Percentiles rank a stretch among this genome's conserved stretches.
Evolutionary conservation across 371 early-diverging fungal genomes (phyloP).

Genomic region (Dipsacomyces acuminosporus): DNA sequence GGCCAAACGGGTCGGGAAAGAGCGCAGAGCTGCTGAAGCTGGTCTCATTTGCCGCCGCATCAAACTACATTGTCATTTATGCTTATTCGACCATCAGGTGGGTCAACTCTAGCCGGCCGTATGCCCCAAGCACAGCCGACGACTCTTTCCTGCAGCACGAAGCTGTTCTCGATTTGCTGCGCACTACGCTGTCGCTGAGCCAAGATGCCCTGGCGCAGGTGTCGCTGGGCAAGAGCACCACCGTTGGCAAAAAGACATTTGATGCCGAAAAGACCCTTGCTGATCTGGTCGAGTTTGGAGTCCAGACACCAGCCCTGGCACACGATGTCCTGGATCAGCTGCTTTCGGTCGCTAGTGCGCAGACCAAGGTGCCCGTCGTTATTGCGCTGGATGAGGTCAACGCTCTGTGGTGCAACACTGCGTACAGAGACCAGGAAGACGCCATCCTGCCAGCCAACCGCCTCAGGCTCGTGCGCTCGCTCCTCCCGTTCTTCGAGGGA

Average conservation of each 20-base stretch:
- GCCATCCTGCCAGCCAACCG: constrained; percentile 21
- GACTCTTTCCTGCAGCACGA: constrained; percentile 32
- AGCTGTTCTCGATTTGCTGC: constrained; percentile 22
- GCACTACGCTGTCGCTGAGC: constrained; percentile 16
- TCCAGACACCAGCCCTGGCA: constrained; percentile 32
- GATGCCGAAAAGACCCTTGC: constrained; percentile 22
- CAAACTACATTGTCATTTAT: constrained; percentile 35
- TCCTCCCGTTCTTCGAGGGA: constrained; percentile 43
- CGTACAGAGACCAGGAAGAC: constrained; percentile 42
- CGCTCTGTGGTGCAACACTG: constrained; percentile 33
- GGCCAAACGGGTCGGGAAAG: constrained; percentile 35
- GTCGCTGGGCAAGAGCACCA: constrained; percentile 25
- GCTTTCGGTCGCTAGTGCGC: constrained; percentile 28
- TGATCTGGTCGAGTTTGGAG: constrained; percentile 23
- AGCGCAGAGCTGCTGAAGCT: constrained; percentile 44
- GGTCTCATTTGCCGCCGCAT: constrained; percentile 28
- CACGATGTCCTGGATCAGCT: constrained; percentile 37
- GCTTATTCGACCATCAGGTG: constrained; percentile 24
- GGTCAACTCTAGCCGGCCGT: constrained; percentile 46
- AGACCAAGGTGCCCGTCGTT: constrained; percentile 40
- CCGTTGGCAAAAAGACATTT: constrained; percentile 28
- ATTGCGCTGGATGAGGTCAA: constrained; percentile 46
- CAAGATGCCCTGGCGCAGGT: constrained; percentile 22
- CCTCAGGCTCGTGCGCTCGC: constrained; percentile 32
- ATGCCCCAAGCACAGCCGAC: constrained; percentile 21